Conservation (phyloP, 2,329 filamentous ascomycete species). For the Ophiostoma quercus region DNA sequence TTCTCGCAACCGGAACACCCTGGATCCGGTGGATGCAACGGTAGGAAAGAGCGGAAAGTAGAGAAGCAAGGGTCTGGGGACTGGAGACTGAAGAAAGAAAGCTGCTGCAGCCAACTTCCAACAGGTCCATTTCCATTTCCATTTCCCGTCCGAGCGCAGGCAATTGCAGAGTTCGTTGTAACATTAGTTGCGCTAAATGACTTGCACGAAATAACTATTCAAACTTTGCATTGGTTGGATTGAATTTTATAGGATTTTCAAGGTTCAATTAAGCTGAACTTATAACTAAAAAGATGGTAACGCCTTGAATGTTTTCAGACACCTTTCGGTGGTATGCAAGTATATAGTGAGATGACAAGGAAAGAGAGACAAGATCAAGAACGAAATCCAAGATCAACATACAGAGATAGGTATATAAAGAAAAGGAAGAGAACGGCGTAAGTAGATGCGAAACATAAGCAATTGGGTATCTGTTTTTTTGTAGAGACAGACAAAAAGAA, state of each 20-base stretch:
- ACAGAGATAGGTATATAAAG: conserved; percentile 5
- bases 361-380: not conserved
- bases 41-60: not conserved
- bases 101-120: not conserved
- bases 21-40: not conserved
- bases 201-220: not conserved
- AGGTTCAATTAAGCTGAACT: not conserved
- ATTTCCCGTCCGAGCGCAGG: not conserved
- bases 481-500: not conserved
- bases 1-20: not conserved
- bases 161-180: not conserved
- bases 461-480: conserved; percentile 4
- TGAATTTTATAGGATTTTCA: not conserved
- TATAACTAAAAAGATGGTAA: not conserved
- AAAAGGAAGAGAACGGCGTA: not conserved
- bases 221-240: not conserved
- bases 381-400: not conserved
- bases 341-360: not conserved
- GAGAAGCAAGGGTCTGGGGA: not conserved
- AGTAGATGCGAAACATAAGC: not conserved
- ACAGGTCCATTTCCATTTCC: not conserved
- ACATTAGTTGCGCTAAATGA: too few relatives aligned
- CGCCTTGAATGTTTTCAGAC: not conserved
- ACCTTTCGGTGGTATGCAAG: not conserved
- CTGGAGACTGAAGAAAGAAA: not conserved